Percentiles rank a stretch among this genome's conserved stretches.
These are phyloP conservation scores for Leucocoprinus birnbaumii DNA, from an alignment of 768 basidiomycete species.

Conservation along the genomic window DNA sequence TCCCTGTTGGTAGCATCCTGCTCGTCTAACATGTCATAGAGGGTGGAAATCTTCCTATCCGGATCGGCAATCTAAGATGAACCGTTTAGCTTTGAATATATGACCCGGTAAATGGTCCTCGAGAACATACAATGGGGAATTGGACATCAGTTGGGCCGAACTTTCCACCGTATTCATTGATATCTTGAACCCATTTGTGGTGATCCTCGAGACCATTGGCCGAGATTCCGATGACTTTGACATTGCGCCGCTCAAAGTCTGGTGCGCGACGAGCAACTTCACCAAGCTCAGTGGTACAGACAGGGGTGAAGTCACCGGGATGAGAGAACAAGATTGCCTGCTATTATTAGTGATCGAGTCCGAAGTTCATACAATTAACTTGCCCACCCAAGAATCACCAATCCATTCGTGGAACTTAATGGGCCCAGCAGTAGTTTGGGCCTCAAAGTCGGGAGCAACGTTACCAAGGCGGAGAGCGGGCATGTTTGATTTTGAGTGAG, in stretches of 20 bases:
- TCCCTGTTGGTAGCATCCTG: slow-evolving; percentile 91
- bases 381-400: slow-evolving; percentile 80
- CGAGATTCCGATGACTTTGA: slow-evolving; percentile 92
- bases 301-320: slow-evolving; percentile 89
- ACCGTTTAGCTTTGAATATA: not conserved
- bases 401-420: slow-evolving; percentile 96
- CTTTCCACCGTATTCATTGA: slow-evolving; percentile 75
- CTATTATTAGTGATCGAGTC: slow-evolving; percentile 9
- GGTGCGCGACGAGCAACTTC: slow-evolving; percentile 86
- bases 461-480: slow-evolving; percentile 75
- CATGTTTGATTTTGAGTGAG: slow-evolving; percentile 23
- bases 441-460: slow-evolving; percentile 89
- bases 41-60: slow-evolving; percentile 77
- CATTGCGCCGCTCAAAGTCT: slow-evolving; percentile 84
- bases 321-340: slow-evolving; percentile 92
- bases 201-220: slow-evolving; percentile 89
- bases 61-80: slow-evolving; percentile 80
- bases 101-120: slow-evolving; percentile 4
- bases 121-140: slow-evolving; percentile 87
- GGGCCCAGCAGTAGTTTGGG: slow-evolving; percentile 80
- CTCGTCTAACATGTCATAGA: slow-evolving; percentile 96
- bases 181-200: slow-evolving; percentile 85
- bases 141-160: slow-evolving; percentile 68
- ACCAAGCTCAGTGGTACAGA: slow-evolving; percentile 96
- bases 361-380: not conserved